Evolutionary conservation across 176 grass and related monocot genomes (phyloP).

Genomic region (Carex scoparia): DNA sequence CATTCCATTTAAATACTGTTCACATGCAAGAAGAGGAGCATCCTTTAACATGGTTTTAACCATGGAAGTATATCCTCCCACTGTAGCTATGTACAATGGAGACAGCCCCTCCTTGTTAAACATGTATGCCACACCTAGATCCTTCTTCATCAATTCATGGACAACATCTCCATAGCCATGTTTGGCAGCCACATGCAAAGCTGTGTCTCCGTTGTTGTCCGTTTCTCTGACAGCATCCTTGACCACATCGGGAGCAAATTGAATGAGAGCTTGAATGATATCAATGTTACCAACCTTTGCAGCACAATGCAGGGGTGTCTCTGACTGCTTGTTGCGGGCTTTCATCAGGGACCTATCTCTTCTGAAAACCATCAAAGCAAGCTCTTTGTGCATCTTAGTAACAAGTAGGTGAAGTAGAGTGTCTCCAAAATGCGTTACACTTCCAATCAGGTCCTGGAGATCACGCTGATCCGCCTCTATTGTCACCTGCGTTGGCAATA

Average conservation of each 20-base stretch:
- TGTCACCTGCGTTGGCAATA: no score
- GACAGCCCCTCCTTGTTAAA: not conserved
- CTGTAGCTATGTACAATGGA: not conserved
- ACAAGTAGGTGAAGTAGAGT: not conserved
- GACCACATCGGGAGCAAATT: not conserved
- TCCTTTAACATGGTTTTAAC: not conserved
- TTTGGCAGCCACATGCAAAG: not conserved
- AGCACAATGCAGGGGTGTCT: slow-evolving; percentile 29
- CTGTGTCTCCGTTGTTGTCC: not conserved
- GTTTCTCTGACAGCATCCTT: not conserved
- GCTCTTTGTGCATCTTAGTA: not conserved
- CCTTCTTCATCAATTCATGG: not conserved
- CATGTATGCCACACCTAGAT: not conserved
- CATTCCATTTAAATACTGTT: not conserved
- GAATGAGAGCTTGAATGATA: not conserved
- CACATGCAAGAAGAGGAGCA: not conserved
- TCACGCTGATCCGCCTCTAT: no score
- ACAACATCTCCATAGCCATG: not conserved
- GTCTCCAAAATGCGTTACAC: not conserved
- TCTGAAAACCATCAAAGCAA: not conserved
- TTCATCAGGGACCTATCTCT: not conserved
- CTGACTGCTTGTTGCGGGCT: not conserved
- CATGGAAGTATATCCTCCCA: not conserved
- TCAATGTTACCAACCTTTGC: not conserved
- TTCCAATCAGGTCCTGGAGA: not conserved